Conservation (phyloP, 305 asterid species). For the Solanum hybrid region DNA sequence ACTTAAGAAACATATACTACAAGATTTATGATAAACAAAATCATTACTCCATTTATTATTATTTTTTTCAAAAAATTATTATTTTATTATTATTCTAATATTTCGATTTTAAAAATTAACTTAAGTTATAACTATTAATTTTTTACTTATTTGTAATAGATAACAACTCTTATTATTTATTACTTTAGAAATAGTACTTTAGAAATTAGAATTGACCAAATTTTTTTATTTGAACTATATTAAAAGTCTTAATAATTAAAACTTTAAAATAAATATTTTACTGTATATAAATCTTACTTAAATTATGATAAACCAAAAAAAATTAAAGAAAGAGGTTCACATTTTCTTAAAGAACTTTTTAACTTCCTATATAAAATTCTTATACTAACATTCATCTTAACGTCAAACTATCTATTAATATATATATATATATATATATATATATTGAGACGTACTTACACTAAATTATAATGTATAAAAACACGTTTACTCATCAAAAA, state of each 20-base stretch:
- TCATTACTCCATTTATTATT: not conserved
- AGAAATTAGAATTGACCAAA: too few species aligned
- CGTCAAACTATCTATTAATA: too few species aligned
- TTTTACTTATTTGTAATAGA: not conserved
- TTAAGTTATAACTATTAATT: not conserved
- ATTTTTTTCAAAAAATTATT: accelerated
- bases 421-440: too few species aligned
- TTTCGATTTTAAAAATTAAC: not conserved
- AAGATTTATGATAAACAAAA: not conserved
- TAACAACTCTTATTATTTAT: not conserved
- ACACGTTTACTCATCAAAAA: not conserved
- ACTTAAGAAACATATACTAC: too few species aligned
- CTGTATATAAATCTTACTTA: not conserved
- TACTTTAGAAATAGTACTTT: too few species aligned
- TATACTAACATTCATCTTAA: not conserved
- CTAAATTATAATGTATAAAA: not conserved
- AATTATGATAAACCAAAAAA: not conserved
- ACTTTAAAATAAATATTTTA: too few species aligned
- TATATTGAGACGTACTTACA: not conserved
- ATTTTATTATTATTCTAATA: not conserved
- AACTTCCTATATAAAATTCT: not conserved
- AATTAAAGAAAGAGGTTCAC: not conserved
- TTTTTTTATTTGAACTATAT: too few species aligned
- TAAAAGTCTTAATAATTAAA: not conserved
- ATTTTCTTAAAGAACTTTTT: not conserved